phyloP scores from a whole-genome alignment of 2,329 filamentous ascomycete genomes.

The Ophiostoma sp. region DNA sequence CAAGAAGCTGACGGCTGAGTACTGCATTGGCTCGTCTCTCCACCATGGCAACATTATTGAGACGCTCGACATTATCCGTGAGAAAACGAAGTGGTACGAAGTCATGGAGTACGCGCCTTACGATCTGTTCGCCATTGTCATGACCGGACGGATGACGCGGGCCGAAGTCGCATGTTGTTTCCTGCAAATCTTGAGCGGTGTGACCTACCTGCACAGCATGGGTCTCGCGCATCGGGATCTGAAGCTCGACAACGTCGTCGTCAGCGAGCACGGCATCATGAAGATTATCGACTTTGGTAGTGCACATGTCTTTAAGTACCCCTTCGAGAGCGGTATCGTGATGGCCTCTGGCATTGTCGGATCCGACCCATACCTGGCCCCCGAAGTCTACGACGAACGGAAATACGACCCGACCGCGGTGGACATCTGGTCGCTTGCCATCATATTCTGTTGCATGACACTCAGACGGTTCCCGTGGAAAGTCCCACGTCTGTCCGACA shows the following conservation, averaged over 20 bases:
- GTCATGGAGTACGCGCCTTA: slow-evolving; percentile 99
- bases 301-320: slow-evolving; percentile 94
- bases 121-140: slow-evolving; percentile 96
- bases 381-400: slow-evolving; percentile 90
- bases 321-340: slow-evolving; percentile 87
- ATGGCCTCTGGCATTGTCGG: slow-evolving; percentile 79
- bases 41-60: slow-evolving; percentile 99
- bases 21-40: slow-evolving; percentile 94
- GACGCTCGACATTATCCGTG: slow-evolving; percentile 92
- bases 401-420: slow-evolving; percentile 93
- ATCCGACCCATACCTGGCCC: slow-evolving; percentile 92
- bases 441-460: slow-evolving; percentile 99
- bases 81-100: slow-evolving; percentile 93
- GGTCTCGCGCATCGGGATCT: slow-evolving; percentile 91
- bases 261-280: slow-evolving; percentile 96
- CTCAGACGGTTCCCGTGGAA: slow-evolving; percentile 96
- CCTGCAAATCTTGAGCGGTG: slow-evolving; percentile 89
- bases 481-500: slow-evolving; percentile 84
- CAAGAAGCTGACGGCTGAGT: slow-evolving; percentile 97
- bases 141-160: slow-evolving; percentile 95
- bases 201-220: slow-evolving; percentile 92
- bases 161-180: slow-evolving; percentile 91
- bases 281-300: slow-evolving; percentile 99
- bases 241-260: slow-evolving; percentile 97
- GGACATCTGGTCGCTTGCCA: slow-evolving; percentile 97